Evolutionary conservation across 2,329 filamentous ascomycete genomes (phyloP), one percentile per base, ranked within the genome.

Genomic region (Helotiales sp.): DNA sequence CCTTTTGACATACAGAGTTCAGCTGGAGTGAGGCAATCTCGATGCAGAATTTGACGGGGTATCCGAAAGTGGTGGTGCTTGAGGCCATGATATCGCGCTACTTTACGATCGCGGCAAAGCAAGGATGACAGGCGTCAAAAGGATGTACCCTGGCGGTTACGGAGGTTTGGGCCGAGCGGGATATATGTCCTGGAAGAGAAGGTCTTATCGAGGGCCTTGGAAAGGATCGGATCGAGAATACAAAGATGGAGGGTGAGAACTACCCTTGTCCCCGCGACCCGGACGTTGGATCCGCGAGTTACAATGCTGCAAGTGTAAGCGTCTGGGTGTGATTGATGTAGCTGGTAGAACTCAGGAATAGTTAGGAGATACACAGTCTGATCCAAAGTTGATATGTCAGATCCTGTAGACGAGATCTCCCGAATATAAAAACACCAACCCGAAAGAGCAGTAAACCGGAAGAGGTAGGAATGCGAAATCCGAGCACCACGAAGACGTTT

Each of bases 81-180:
- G 30, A 24, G 30, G 32, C 54, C 20, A 55, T 22, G n/a, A 37
- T 40, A 37, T 17, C n/a, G 30, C 32, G 54, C 30, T 57, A 57
- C 20, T 24, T 40, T 20, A 26, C 13, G 54, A 24, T 57, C 54
- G 54, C 54, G 54, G 54, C 54, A 57, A 57, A 40, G 32, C 54
- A 37, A 57, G 54, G 20, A 57, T 57, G 54, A 34, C 22, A 6
- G 15, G 54, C 20, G 30, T 30, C 24, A 40, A 32, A 37, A 50
- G 20, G 7, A 10, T n/a, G 10, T 34, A 32, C 20, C 54, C 30
- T 24, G 20, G 30, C 54, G 54, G 54, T 13, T 57, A 57, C 40
- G 30, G 8, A 57, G 54, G 30, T 30, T 34, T 22, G 20, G 30
- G 13, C 5, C 1, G 20, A 57, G 32, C 32, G 32, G 54, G 54